Conservation (phyloP, 768 basidiomycete genomes). For the Podaxis sp. region DNA sequence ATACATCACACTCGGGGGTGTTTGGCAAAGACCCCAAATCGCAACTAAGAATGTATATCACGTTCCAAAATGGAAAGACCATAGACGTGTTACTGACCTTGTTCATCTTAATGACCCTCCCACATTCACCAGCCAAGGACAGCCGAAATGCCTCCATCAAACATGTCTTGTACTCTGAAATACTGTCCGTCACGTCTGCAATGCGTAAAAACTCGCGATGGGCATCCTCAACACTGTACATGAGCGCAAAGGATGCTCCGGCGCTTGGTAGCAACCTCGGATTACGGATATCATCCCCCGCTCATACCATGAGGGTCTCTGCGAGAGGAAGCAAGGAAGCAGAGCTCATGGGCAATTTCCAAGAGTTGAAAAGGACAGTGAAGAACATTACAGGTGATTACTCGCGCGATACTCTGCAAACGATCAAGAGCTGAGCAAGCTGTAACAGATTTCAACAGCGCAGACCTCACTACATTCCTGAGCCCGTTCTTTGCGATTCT, state of each 20-base stretch:
- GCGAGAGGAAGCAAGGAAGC: constrained; percentile 63
- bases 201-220: constrained; percentile 99
- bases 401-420: constrained; percentile 2
- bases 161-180: constrained; percentile 86
- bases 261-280: constrained; percentile 73
- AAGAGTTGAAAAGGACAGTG: constrained; percentile 74
- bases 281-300: constrained; percentile 56
- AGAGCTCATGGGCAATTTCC: constrained; percentile 87
- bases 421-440: background rate
- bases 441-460: constrained; percentile 48
- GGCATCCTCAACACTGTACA: constrained; percentile 70
- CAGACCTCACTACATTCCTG: constrained; percentile 63
- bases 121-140: constrained; percentile 17
- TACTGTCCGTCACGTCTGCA: constrained; percentile 83
- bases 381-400: constrained; percentile 61
- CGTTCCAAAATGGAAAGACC: background rate
- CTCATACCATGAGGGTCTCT: constrained; percentile 34
- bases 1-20: constrained; percentile 2
- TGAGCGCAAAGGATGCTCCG: constrained; percentile 59
- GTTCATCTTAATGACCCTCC: constrained; percentile 18
- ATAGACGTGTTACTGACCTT: constrained; percentile 23
- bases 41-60: constrained; percentile 14
- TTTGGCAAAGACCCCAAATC: constrained; percentile 5
- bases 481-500: constrained; percentile 91
- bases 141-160: constrained; percentile 43